These are phyloP conservation scores for Plasmodium vivax DNA, from an alignment of 169 alveolate genomes.

Conservation along the genomic window DNA sequence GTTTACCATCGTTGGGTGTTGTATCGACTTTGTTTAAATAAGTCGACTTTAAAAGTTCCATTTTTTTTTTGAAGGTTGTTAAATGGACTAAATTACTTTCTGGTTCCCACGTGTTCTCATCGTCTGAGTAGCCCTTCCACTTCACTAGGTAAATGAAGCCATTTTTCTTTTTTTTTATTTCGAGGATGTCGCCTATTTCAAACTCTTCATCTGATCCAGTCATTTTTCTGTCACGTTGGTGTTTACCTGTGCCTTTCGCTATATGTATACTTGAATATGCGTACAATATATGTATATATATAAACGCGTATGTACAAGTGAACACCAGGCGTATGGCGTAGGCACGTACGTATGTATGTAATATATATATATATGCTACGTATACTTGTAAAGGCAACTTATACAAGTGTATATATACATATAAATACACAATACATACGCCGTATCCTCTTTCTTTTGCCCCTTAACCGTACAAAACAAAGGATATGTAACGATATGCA, in stretches of 20 bases:
- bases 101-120: slow-evolving; percentile 88
- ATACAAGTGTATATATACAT: not conserved
- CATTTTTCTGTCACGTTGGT: slow-evolving; percentile 24
- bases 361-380: not conserved
- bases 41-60: slow-evolving; percentile 50
- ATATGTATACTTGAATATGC: not conserved
- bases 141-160: slow-evolving; percentile 78
- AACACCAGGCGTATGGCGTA: not conserved
- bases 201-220: slow-evolving; percentile 73
- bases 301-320: not conserved
- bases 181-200: slow-evolving; percentile 73
- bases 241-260: not conserved
- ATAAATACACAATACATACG: not conserved
- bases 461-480: not conserved
- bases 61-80: slow-evolving; percentile 58
- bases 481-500: not conserved
- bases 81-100: slow-evolving; percentile 76
- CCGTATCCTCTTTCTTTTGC: not conserved
- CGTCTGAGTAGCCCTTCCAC: slow-evolving; percentile 86
- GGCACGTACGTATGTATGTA: not conserved
- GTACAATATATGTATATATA: not conserved
- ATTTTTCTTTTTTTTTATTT: slow-evolving; percentile 49
- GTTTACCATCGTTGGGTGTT: slow-evolving; percentile 15
- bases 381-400: not conserved
- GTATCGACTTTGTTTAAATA: slow-evolving; percentile 33